Evolutionary conservation across 805 yeast genomes (phyloP), one percentile per base, ranked within the genome.

Genomic region (Tetrapisispora taiwanensis): DNA sequence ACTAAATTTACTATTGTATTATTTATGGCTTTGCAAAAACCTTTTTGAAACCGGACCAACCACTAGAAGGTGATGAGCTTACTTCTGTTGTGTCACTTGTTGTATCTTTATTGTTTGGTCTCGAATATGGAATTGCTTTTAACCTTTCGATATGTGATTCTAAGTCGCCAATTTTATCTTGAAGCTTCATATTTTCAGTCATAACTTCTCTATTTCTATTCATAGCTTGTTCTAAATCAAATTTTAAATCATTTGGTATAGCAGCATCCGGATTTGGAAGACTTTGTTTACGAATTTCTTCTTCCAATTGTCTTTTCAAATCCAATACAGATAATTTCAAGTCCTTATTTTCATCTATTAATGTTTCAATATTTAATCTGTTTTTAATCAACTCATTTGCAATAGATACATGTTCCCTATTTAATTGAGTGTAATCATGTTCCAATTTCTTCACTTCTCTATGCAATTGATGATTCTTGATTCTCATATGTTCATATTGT

Each of bases 361-460:
- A 61, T 30, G 82, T 81, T 2, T 94, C 95, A 22, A 84, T 70
- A 43, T 71, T 74, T 34, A 89, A 75, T 55, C 92, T 80, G 33
- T 84, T 81, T 50, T 77, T 78, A 30, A 90, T 87, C 79, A 92
- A 77, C 51, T 80, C 86, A 63, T 89, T 90, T 4, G 95, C 95
- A 32, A 88, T 76, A 44, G 77, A 83, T 26, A 88, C 76, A 62
- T 92, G 97, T 56, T 89, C 96, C 48, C 76, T 71, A 58, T 85
- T 87, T 47, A 90, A 67, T 1, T 76, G 67, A 3, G 81, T 76
- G 55, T 80, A 79, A 19, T 81, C 75, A 15, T 78, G 70, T 61
- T 87, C 95, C 32, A 88, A 69, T 47, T 78, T 74, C 55, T 84
- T 74, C 42, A 87, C 80, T 50, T 85, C 86, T 50, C 78, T 75